Conservation (phyloP, 2,329 filamentous ascomycete genomes). For the Diaporthe destruens region DNA sequence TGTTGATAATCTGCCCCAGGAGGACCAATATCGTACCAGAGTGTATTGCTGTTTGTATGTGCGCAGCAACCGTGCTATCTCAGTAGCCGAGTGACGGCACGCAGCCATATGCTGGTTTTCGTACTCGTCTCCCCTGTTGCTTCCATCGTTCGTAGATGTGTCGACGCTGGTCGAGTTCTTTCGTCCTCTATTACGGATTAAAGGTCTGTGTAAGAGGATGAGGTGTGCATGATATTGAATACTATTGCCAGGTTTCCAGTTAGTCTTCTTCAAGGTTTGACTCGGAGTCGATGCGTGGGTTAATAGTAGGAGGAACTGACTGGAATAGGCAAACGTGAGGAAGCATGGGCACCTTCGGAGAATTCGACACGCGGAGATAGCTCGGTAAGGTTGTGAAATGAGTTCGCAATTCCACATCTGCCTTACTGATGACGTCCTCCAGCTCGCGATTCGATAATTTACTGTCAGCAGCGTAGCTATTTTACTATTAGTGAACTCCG, state of each 20-base stretch:
- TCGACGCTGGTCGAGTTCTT: neutral
- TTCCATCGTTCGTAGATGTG: neutral
- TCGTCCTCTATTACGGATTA: conserved; percentile 28
- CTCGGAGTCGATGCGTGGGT: no score
- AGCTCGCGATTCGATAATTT: conserved; percentile 34
- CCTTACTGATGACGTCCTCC: conserved; percentile 41
- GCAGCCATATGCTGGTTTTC: conserved; percentile 40
- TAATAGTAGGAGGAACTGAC: conserved; percentile 34
- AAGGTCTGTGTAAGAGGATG: conserved; percentile 45
- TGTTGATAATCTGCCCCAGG: no score
- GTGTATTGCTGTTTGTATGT: conserved; percentile 45
- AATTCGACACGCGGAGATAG: conserved; percentile 41
- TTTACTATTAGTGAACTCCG: neutral
- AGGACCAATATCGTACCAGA: conserved; percentile 33
- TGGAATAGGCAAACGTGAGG: conserved; percentile 46
- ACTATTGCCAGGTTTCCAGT: conserved; percentile 19
- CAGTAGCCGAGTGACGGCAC: conserved; percentile 44
- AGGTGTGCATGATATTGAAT: conserved; percentile 45
- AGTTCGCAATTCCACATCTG: conserved; percentile 42
- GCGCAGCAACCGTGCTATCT: conserved; percentile 43
- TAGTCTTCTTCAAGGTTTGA: neutral
- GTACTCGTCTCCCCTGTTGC: neutral
- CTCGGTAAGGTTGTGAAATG: conserved; percentile 42
- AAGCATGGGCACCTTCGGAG: conserved; percentile 39
- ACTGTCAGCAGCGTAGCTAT: conserved; percentile 25